These are phyloP conservation scores for Medicago arabica DNA, from an alignment of 306 rosid species.

Conservation along the genomic window DNA sequence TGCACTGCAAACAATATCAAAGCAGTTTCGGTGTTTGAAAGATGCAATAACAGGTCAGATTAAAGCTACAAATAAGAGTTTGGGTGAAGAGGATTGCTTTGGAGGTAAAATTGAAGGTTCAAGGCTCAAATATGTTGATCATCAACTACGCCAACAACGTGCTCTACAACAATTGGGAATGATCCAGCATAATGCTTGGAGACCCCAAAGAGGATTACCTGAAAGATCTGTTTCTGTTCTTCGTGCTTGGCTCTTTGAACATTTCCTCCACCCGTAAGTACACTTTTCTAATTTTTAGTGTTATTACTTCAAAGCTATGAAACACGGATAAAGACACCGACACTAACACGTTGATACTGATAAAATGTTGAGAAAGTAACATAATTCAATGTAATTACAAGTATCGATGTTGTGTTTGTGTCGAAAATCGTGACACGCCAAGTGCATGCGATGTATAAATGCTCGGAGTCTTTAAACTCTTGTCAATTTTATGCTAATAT, in stretches of 20 bases:
- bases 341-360: too few relatives aligned
- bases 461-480: too few relatives aligned
- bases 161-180: constrained; percentile 98
- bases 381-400: too few relatives aligned
- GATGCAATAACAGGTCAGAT: constrained; percentile 87
- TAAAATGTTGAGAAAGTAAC: too few relatives aligned
- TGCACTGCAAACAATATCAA: constrained; percentile 91
- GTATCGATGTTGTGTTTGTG: too few relatives aligned
- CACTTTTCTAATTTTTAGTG: neutral
- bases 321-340: too few relatives aligned
- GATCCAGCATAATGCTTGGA: constrained; percentile 99
- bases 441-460: too few relatives aligned
- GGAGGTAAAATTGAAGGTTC: constrained; percentile 90
- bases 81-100: constrained; percentile 84
- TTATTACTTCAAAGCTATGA: neutral
- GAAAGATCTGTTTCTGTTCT: constrained; percentile 98
- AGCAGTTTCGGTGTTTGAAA: constrained; percentile 93
- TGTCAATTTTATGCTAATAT: constrained; percentile 19
- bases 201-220: constrained; percentile 99
- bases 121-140: constrained; percentile 87
- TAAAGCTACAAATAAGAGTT: constrained; percentile 68
- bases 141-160: constrained; percentile 92
- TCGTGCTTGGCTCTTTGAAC: constrained; percentile 99
- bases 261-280: constrained; percentile 98
- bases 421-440: too few relatives aligned